phyloP scores from a whole-genome alignment of 148 eudicot genomes.

The Hydrangea macrophylla region DNA sequence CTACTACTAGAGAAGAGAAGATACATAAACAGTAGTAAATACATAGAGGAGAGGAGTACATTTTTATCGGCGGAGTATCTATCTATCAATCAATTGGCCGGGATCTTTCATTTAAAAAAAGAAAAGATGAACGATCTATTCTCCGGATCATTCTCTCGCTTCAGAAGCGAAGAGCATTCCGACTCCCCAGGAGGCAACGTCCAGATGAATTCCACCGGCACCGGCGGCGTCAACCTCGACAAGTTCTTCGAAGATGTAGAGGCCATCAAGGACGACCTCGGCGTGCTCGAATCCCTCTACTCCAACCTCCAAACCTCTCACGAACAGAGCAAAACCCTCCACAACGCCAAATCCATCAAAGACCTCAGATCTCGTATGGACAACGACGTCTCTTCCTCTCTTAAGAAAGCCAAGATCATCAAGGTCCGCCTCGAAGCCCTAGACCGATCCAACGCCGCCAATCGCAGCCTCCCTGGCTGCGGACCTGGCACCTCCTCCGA shows the following conservation, averaged over 20 bases:
- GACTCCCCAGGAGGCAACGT: conserved; percentile 10
- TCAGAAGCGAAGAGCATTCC: conserved; percentile 18
- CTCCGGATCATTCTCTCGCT: conserved; percentile 40
- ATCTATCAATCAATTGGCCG: neutral
- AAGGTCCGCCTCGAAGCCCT: conserved; percentile 60
- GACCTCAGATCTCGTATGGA: conserved; percentile 69
- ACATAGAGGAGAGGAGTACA: too few relatives aligned
- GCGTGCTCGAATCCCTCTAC: conserved; percentile 47
- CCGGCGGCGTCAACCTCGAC: conserved; percentile 55
- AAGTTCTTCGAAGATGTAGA: conserved; percentile 77
- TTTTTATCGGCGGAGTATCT: neutral
- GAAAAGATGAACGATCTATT: conserved; percentile 50
- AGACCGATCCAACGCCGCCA: conserved; percentile 69
- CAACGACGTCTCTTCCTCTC: conserved; percentile 42
- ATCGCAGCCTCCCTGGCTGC: conserved; percentile 60
- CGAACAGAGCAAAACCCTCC: conserved; percentile 71
- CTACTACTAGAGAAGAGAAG: too few relatives aligned
- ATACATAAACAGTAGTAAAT: too few relatives aligned
- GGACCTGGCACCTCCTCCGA: conserved; percentile 88
- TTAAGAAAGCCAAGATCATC: conserved; percentile 72
- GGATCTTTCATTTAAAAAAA: neutral
- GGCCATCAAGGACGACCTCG: conserved; percentile 53
- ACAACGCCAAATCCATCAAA: conserved; percentile 52
- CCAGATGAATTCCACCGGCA: conserved; percentile 24
- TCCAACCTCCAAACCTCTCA: conserved; percentile 38